Evolutionary conservation across 495 filamentous ascomycete species (phyloP).

Genomic region (Aspergillus wentii): DNA sequence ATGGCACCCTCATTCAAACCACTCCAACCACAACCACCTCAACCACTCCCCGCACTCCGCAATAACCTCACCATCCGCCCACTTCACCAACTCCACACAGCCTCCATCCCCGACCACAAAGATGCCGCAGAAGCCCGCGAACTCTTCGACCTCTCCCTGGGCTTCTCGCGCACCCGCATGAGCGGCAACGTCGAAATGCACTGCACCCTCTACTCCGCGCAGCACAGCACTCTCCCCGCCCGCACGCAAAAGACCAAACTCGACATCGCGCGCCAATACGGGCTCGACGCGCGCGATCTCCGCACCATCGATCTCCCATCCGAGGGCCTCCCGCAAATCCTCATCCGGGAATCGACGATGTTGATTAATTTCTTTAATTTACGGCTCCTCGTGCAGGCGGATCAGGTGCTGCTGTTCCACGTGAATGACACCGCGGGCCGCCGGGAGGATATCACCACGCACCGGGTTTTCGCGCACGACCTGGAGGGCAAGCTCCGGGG

Average conservation of each 20-base stretch:
- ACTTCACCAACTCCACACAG: no score
- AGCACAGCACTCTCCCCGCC: background rate
- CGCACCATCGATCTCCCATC: slow-evolving; percentile 24
- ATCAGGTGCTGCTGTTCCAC: slow-evolving; percentile 20
- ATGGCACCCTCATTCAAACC: no score
- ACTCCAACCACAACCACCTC: no score
- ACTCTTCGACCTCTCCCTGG: slow-evolving; percentile 4
- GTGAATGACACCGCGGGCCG: slow-evolving; percentile 2
- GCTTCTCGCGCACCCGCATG: slow-evolving; percentile 1
- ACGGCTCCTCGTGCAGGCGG: slow-evolving; percentile 21
- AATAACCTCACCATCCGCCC: no score
- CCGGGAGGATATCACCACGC: slow-evolving; percentile 7
- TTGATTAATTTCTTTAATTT: slow-evolving; percentile 26
- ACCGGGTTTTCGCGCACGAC: slow-evolving; percentile 20
- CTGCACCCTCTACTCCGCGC: slow-evolving; percentile 1
- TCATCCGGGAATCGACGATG: slow-evolving; percentile 22
- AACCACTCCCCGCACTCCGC: no score
- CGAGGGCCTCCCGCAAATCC: slow-evolving; percentile 23
- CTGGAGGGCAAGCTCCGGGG: slow-evolving; percentile 58
- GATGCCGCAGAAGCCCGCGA: no score
- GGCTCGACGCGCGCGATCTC: slow-evolving; percentile 20
- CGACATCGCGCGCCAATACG: slow-evolving; percentile 14
- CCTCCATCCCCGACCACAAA: no score
- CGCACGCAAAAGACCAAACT: no score
- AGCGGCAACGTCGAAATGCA: slow-evolving; percentile 9